Base-by-base conservation (phyloP, 2,329 filamentous ascomycete genomes). In the Dendryphion nanum region DNA sequence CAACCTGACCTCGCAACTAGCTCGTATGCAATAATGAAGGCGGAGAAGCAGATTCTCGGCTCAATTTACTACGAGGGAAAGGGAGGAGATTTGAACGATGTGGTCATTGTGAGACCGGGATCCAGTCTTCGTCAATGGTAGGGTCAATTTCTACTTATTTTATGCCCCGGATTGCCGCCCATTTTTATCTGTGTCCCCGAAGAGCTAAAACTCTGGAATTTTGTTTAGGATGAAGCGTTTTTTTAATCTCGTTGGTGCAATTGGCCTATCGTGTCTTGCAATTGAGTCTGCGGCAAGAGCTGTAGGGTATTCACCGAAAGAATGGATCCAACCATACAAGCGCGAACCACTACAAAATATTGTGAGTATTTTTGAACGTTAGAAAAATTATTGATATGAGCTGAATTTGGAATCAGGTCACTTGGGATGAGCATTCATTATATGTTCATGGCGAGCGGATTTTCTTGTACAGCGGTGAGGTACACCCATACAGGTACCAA, bases 401-500 rank as follows among this genome's bases (percentile, higher is more conserved):
- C 4, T 13, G 1, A 6, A 8, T 30, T 8, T 26, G 2, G 10
- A 26, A 10, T 15, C 29, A 70, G 67, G 75, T 86, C 15, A 86
- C 82, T 31, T 89, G 83, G 79, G 85, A 89, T 58, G 74, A 85
- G 29, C 71, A 86, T 47, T 86, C 85, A 0, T 67, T 90, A 3
- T 83, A 83, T 47, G 75, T 90, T 42, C 72, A 77, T 44, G 85
- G 85, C 7, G 78, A 89, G 55, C 76, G 85, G 7, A 69, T 86
- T 30, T 79, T 87, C 57, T 73, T 90, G 23, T 89, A 84, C 60
- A 83, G 79, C 29, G 86, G 81, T 26, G 86, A 90, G 57, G 76
- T 89, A 3, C 85, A 90, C 56, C 83, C 85, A 0, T 89, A 75
- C 59, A 69, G 73, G 72, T 73, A 63, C 23, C 23, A 26, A n/a